Evolutionary conservation across 345 rosid genomes (phyloP), one percentile per base, ranked within the genome.

Genomic region (Arabis hirsuta): DNA sequence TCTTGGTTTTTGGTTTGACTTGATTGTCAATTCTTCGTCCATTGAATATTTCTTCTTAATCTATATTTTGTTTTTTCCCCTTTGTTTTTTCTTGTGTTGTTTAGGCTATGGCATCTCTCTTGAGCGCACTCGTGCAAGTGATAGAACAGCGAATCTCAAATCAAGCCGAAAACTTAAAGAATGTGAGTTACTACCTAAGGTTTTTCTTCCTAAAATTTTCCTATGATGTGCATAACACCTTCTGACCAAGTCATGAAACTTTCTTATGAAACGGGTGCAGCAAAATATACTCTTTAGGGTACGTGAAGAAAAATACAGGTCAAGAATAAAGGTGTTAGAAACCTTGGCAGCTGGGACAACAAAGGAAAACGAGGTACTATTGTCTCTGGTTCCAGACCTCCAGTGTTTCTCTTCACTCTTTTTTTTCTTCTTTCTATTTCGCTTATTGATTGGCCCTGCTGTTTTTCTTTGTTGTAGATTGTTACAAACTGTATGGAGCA

Each of bases 261-360:
- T 72, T 43, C 51, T 45, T 74, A 10, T 68, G 76, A 64, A 36
- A 70, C 41, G 43, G 38, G 59, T 85, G 78, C 85, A 91, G 99
- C 96, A 91, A 90, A 88, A 86, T 68, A 83, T 79, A 54, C 80
- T 88, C 73, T 79, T 77, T 65, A 84, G 81, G 72, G 84, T 76
- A 67, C 88, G 87, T 55, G 88, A 88, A 50, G 96, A 86, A 69
- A 95, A 87, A 83, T 90, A 83, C 76, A 91, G 82, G 67, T 84
- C 90, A 64, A 88, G 82, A 80, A 79, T 88, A 48, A 87, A 79
- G 77, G 87, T 82, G 20, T 82, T 91, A 63, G 99, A 91, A 78
- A 85, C 97, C 75, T 83, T 95, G 56, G 87, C 81, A 58, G 80
- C 81, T 65, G 98, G 98, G 71, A 73, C 87, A 41, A 72, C 83